Evolutionary conservation across 2,329 filamentous ascomycete genomes (phyloP).

Genomic region (Alternaria arborescens): DNA sequence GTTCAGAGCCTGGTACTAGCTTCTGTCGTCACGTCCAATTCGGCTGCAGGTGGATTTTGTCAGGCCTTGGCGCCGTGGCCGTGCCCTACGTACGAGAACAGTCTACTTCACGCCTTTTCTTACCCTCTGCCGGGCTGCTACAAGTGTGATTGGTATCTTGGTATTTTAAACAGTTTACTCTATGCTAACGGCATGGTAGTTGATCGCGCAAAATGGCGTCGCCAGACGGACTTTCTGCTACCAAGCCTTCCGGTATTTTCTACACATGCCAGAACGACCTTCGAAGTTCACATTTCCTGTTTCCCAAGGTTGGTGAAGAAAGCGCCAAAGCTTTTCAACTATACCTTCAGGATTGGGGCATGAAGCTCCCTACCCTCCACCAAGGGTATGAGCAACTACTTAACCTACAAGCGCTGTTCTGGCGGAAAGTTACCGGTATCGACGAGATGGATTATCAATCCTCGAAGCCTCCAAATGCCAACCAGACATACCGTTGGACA

Average conservation of each 20-base stretch:
- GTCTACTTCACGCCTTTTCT: neutral
- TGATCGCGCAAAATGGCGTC: neutral
- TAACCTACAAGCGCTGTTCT: slow-evolving; percentile 18
- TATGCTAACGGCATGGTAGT: neutral
- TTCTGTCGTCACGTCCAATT: neutral
- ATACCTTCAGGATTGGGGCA: slow-evolving; percentile 1
- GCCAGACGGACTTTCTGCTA: neutral
- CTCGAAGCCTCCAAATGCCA: neutral
- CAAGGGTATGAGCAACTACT: slow-evolving; percentile 4
- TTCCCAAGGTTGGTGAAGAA: slow-evolving; percentile 10
- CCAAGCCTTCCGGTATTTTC: neutral
- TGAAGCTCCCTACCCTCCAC: neutral
- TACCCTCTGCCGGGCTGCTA: neutral
- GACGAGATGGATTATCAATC: neutral
- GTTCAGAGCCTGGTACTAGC: neutral
- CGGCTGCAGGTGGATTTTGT: neutral
- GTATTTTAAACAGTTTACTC: neutral
- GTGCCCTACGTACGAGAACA: neutral
- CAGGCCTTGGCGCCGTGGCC: neutral
- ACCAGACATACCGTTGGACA: neutral
- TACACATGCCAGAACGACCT: slow-evolving; percentile 1
- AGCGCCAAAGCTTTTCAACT: slow-evolving; percentile 7
- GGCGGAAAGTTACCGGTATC: slow-evolving; percentile 3
- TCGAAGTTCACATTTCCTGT: neutral
- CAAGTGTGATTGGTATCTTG: neutral